Percentiles rank a stretch among this genome's conserved stretches.
These are phyloP conservation scores for Heliamphora pulchella DNA, from an alignment of 179 eudicot species.

Conservation along the genomic window DNA sequence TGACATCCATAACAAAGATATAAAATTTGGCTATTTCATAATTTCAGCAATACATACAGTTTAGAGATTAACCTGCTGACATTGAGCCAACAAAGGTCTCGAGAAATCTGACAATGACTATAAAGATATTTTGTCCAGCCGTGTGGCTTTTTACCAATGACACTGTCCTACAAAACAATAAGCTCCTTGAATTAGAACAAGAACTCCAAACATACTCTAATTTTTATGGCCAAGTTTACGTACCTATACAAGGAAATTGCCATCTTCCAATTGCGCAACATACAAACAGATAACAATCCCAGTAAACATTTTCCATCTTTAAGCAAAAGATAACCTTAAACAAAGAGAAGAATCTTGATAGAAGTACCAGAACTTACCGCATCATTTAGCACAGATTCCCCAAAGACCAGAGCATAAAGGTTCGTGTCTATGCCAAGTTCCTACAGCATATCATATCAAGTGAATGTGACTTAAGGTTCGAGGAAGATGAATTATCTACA, in stretches of 20 bases:
- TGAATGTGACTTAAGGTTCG: slow-evolving; percentile 6
- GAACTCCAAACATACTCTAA: background rate
- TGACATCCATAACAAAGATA: slow-evolving; percentile 6
- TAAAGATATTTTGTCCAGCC: slow-evolving; percentile 59
- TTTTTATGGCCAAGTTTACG: slow-evolving; percentile 16
- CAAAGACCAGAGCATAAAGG: slow-evolving; percentile 97
- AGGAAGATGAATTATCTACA: background rate
- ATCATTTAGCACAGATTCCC: slow-evolving; percentile 97
- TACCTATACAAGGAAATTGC: slow-evolving; percentile 99
- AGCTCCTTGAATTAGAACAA: slow-evolving; percentile 6
- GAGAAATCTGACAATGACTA: slow-evolving; percentile 69
- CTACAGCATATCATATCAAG: slow-evolving; percentile 28
- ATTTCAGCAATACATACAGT: background rate
- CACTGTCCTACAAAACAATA: slow-evolving; percentile 66
- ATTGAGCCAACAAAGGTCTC: slow-evolving; percentile 96
- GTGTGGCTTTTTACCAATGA: slow-evolving; percentile 67
- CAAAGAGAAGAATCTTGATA: slow-evolving; percentile 8
- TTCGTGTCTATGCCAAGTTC: slow-evolving; percentile 95
- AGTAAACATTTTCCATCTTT: slow-evolving; percentile 20
- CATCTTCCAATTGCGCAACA: slow-evolving; percentile 56
- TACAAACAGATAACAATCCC: slow-evolving; percentile 20
- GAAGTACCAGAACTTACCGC: slow-evolving; percentile 58
- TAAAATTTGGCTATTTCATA: slow-evolving; percentile 5
- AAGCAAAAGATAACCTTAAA: slow-evolving; percentile 13
- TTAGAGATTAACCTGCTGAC: slow-evolving; percentile 71